phyloP scores from a whole-genome alignment of 805 yeast species.

The Candida alai region DNA sequence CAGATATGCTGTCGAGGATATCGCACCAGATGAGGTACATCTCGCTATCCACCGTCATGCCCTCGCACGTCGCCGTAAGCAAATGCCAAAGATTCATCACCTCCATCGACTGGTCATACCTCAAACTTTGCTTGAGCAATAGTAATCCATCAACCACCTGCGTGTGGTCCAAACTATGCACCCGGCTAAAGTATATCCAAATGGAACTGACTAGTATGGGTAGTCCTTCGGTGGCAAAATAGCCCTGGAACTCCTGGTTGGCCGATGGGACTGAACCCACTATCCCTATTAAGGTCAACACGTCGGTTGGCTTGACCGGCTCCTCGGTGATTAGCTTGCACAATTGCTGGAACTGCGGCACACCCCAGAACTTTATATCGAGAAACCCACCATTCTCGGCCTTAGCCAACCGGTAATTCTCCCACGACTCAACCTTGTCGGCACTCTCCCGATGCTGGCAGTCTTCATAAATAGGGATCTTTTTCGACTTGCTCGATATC shows the following conservation, averaged over 20 bases:
- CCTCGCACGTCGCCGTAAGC: constrained; percentile 2
- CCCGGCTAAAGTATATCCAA: constrained; percentile 16
- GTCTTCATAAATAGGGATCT: constrained; percentile 41
- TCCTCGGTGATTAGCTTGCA: constrained; percentile 1
- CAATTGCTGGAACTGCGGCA: constrained; percentile 6
- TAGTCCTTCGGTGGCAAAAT: constrained; percentile 15
- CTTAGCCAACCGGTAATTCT: constrained; percentile 33
- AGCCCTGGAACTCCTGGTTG: constrained; percentile 14
- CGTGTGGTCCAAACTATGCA: constrained; percentile 7
- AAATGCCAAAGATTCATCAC: constrained; percentile 3
- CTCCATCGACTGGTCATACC: constrained; percentile 16
- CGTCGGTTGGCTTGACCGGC: not conserved
- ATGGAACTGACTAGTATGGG: constrained; percentile 15
- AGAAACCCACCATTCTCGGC: not conserved
- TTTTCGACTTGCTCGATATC: constrained; percentile 29
- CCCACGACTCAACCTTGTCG: constrained; percentile 30
- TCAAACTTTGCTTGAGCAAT: constrained; percentile 33
- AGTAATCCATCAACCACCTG: constrained; percentile 29
- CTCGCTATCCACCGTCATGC: constrained; percentile 4
- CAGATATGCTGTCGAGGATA: constrained; percentile 3
- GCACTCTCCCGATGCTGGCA: constrained; percentile 34
- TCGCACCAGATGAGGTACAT: constrained; percentile 8
- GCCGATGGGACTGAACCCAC: constrained; percentile 8
- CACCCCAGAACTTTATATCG: constrained; percentile 1
- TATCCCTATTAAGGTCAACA: constrained; percentile 3